Conservation (phyloP, 1,139 yeast species). For the Debaryomyces subglobosus region DNA sequence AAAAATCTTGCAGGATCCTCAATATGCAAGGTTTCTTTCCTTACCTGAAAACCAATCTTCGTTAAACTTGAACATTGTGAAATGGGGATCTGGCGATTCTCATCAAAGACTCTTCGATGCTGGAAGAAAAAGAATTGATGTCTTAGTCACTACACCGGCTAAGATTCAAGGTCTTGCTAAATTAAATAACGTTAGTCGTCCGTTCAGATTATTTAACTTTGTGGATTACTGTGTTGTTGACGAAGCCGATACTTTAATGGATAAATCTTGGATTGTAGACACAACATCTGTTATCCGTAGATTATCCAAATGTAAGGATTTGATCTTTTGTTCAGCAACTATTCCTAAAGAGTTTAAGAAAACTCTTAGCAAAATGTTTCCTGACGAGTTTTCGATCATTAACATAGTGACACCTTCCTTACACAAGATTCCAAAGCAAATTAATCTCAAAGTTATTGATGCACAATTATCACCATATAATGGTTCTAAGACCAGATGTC, state of each 20-base stretch:
- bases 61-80: constrained; percentile 50
- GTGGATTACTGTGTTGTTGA: constrained; percentile 76
- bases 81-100: constrained; percentile 60
- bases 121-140: constrained; percentile 61
- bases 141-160: constrained; percentile 83
- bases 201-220: constrained; percentile 48
- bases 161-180: constrained; percentile 54
- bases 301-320: constrained; percentile 59
- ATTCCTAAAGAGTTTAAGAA: constrained; percentile 78
- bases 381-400: constrained; percentile 56
- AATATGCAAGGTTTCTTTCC: constrained; percentile 27
- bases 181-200: constrained; percentile 47
- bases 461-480: constrained; percentile 75
- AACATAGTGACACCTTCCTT: constrained; percentile 75
- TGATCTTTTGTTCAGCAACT: constrained; percentile 87
- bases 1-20: constrained; percentile 20
- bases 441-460: constrained; percentile 75
- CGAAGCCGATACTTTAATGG: constrained; percentile 94
- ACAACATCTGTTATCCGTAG: constrained; percentile 60
- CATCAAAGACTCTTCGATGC: constrained; percentile 53
- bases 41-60: constrained; percentile 27
- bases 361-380: constrained; percentile 63
- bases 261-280: constrained; percentile 73
- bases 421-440: constrained; percentile 78
- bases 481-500: constrained; percentile 80